phyloP scores from a whole-genome alignment of 352 stramenopile species.

The Phytophthora tubulina region DNA sequence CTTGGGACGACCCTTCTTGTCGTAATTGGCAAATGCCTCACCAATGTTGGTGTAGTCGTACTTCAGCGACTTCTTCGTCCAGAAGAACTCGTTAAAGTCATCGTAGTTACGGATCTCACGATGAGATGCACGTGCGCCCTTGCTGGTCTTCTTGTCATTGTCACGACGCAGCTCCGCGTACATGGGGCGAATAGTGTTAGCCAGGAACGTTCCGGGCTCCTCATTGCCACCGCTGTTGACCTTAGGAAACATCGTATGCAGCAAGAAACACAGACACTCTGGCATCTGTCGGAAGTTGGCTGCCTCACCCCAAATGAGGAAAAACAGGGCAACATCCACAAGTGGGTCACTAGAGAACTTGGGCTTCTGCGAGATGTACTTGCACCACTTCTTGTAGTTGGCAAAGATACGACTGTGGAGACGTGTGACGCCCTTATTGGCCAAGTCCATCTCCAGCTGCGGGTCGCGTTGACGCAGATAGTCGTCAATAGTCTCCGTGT shows the following conservation, averaged over 20 bases:
- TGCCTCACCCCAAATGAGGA: conserved; percentile 87
- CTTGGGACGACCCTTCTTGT: conserved; percentile 86
- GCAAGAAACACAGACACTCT: conserved; percentile 81
- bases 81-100: conserved; percentile 92
- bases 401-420: conserved; percentile 76
- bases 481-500: conserved; percentile 47
- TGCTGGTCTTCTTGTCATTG: conserved; percentile 88
- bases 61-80: conserved; percentile 85
- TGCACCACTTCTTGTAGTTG: conserved; percentile 92
- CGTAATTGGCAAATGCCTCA: conserved; percentile 70
- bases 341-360: conserved; percentile 79
- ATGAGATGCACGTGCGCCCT: conserved; percentile 72
- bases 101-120: conserved; percentile 88
- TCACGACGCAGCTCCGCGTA: conserved; percentile 74
- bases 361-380: conserved; percentile 81
- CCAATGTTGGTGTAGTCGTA: conserved; percentile 74
- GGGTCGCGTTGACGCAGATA: conserved; percentile 64
- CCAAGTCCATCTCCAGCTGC: conserved; percentile 76
- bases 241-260: conserved; percentile 81
- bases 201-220: conserved; percentile 73
- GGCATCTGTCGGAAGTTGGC: conserved; percentile 87
- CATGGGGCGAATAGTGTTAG: conserved; percentile 78
- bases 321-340: conserved; percentile 83
- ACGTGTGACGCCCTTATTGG: conserved; percentile 67
- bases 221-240: conserved; percentile 55